phyloP scores from a whole-genome alignment of 208 protist species.

The Wallacemonas collosoma region DNA sequence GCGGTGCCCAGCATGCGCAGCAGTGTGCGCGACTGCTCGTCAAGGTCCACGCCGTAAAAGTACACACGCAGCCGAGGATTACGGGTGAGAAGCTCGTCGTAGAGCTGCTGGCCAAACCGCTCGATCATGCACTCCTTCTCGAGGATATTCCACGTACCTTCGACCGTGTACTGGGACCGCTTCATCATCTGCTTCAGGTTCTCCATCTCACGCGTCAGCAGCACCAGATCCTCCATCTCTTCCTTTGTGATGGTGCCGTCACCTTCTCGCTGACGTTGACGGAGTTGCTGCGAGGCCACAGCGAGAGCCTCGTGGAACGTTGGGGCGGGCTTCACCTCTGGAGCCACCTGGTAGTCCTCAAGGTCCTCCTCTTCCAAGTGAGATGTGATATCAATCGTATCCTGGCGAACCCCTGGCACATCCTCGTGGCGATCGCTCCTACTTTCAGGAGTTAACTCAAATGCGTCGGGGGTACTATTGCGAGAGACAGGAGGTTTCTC shows the following conservation, averaged over 20 bases:
- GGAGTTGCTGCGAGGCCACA: slow-evolving; percentile 38
- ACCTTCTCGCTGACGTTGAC: slow-evolving; percentile 44
- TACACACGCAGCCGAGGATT: slow-evolving; percentile 53
- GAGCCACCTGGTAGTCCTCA: slow-evolving; percentile 9
- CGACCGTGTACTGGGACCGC: slow-evolving; percentile 52
- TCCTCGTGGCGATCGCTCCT: background rate
- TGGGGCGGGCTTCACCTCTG: background rate
- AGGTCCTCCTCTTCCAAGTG: slow-evolving; percentile 11
- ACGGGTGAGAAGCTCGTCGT: slow-evolving; percentile 54
- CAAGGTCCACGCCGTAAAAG: slow-evolving; percentile 63
- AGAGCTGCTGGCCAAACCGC: slow-evolving; percentile 58
- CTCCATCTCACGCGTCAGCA: slow-evolving; percentile 66
- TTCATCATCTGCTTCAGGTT: slow-evolving; percentile 58
- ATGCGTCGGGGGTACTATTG: slow-evolving; percentile 11
- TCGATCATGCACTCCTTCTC: slow-evolving; percentile 56
- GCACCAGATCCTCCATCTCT: slow-evolving; percentile 60
- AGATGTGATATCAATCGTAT: background rate
- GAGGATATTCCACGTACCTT: slow-evolving; percentile 67
- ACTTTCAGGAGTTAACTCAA: slow-evolving; percentile 8
- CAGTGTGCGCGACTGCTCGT: slow-evolving; percentile 63
- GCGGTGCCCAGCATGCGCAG: slow-evolving; percentile 66
- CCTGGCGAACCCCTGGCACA: background rate
- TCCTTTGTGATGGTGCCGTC: slow-evolving; percentile 40
- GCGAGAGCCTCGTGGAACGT: slow-evolving; percentile 44
- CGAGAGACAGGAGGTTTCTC: slow-evolving; percentile 11